Evolutionary conservation across 2,329 filamentous ascomycete species (phyloP).

Genomic region (Pyrenochaeta sp.): DNA sequence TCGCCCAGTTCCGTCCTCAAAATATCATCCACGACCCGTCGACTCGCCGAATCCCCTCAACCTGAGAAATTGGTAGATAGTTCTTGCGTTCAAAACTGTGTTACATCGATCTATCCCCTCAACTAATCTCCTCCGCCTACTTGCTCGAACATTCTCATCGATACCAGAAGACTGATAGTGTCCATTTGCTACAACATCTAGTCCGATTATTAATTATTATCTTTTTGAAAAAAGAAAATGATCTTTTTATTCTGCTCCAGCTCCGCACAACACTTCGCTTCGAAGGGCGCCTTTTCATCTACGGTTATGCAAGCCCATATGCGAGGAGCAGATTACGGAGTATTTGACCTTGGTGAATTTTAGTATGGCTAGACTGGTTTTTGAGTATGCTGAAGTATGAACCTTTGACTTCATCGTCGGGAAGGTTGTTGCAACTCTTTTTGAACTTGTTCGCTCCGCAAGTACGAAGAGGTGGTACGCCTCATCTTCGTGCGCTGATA

Average conservation of each 20-base stretch:
- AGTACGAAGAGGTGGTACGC: background rate
- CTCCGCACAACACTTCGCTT: background rate
- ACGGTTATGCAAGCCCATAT: background rate
- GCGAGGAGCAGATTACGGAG: background rate
- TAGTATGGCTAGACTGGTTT: background rate
- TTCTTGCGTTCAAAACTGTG: background rate
- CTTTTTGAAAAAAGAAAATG: too few relatives aligned
- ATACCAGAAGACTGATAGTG: background rate
- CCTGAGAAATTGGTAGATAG: background rate
- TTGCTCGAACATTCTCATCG: background rate
- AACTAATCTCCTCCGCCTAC: background rate
- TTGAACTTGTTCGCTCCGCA: background rate
- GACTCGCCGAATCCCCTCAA: background rate
- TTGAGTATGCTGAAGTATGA: too few relatives aligned
- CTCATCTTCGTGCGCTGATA: background rate
- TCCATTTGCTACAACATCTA: background rate
- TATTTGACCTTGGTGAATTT: background rate
- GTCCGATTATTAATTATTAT: too few relatives aligned
- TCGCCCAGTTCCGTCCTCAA: too few relatives aligned
- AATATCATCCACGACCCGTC: background rate
- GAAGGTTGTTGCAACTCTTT: too few relatives aligned
- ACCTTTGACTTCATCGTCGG: too few relatives aligned
- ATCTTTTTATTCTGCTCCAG: background rate
- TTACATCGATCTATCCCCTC: background rate
- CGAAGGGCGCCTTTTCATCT: background rate